A percentile compares a stretch with the other conserved stretches of the same genome.
These are phyloP conservation scores for Clonostachys rosea DNA, from an alignment of 2,329 filamentous ascomycete genomes.

Conservation along the genomic window DNA sequence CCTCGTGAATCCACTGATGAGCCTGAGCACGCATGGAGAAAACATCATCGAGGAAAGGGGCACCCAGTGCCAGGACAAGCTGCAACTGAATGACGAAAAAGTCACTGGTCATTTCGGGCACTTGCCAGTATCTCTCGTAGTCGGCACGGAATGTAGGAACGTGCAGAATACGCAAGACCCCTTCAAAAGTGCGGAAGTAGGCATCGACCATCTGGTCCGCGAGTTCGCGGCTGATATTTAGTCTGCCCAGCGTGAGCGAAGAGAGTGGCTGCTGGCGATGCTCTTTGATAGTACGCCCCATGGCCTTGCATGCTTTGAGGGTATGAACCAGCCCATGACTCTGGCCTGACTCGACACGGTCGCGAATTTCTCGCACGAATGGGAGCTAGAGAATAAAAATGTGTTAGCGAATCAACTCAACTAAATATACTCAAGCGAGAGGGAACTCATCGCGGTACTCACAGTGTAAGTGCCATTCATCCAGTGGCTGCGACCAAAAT, in stretches of 20 bases:
- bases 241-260: conserved; percentile 27
- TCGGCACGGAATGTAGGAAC: conserved; percentile 50
- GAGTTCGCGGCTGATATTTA: conserved; percentile 28
- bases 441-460: conserved; percentile 7
- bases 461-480: conserved; percentile 36
- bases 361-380: conserved; percentile 15
- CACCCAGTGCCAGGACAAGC: conserved; percentile 47
- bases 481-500: conserved; percentile 47
- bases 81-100: conserved; percentile 48
- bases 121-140: conserved; percentile 45
- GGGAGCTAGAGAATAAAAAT: conserved; percentile 15
- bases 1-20: conserved; percentile 46
- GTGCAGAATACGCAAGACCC: conserved; percentile 52
- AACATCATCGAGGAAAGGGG: conserved; percentile 37
- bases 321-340: conserved; percentile 6
- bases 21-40: conserved; percentile 36
- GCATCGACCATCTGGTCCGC: conserved; percentile 45
- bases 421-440: not conserved
- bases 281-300: conserved; percentile 34
- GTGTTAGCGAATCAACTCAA: not conserved
- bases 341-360: conserved; percentile 14
- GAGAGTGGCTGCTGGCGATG: conserved; percentile 26
- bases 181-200: conserved; percentile 53
- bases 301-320: conserved; percentile 31
- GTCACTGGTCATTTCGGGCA: conserved; percentile 27